These are phyloP conservation scores for Umbellularia californica DNA, from an alignment of 164 flowering plant genomes.

Conservation along the genomic window DNA sequence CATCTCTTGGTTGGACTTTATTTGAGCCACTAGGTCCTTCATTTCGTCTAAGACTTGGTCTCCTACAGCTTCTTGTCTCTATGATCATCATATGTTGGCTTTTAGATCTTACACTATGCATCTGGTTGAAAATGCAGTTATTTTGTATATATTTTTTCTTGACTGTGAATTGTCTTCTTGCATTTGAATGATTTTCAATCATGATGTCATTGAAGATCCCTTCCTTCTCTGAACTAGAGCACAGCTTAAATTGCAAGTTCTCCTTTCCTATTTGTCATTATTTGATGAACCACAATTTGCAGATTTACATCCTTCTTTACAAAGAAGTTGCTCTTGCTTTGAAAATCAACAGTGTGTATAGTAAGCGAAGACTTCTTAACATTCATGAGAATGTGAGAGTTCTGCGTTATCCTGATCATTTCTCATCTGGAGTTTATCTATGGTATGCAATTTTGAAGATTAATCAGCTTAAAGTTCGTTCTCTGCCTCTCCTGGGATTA, in stretches of 20 bases:
- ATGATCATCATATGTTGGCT: not conserved
- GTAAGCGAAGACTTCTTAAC: slow-evolving; percentile 80
- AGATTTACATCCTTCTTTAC: slow-evolving; percentile 94
- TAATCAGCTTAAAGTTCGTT: slow-evolving; percentile 1
- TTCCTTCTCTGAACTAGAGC: not conserved
- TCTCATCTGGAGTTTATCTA: slow-evolving; percentile 87
- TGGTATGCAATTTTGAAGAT: slow-evolving; percentile 51
- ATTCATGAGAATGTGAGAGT: slow-evolving; percentile 97
- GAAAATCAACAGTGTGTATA: slow-evolving; percentile 93
- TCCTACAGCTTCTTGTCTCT: not conserved
- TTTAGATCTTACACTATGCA: not conserved
- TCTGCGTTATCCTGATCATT: slow-evolving; percentile 95
- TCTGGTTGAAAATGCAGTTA: not conserved
- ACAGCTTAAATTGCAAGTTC: not conserved
- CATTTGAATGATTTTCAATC: not conserved
- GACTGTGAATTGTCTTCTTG: not conserved
- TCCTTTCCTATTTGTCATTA: not conserved
- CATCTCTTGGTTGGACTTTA: not conserved
- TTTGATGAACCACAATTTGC: slow-evolving; percentile 22
- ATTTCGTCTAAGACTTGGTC: not conserved
- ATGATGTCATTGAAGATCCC: not conserved
- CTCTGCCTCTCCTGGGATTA: not conserved
- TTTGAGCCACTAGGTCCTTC: not conserved
- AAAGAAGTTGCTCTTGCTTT: slow-evolving; percentile 96
- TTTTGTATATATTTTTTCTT: too few relatives aligned